Base-by-base conservation (phyloP, 2,329 filamentous ascomycete genomes). In the Chalaropsis thielavioides region DNA sequence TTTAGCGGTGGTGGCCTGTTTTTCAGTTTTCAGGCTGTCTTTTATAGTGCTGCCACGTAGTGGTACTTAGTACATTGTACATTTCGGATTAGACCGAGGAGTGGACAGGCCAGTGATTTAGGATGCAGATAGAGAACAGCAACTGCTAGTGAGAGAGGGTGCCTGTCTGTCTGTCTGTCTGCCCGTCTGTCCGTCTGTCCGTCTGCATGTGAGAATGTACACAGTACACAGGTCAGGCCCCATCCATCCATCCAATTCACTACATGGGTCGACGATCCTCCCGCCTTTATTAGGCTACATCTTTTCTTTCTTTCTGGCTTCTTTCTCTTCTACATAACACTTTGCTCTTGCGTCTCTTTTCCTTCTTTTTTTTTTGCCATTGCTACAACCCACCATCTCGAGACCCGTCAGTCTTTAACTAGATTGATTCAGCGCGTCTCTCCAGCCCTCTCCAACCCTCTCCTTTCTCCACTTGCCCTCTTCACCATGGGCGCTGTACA, bases 261-360 rank as follows among this genome's bases (percentile, higher is more conserved):
- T 61, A 64, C 24, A 60, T 31, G 43, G 41, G n/a, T 31, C 2
- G 8, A 54, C 59, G 31, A 65, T 60, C 49, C 61, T 66, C 58
- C 22, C 60, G 22, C 59, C n/a, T 43, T 62, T 62, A 49, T 40
- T 24, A 41, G 64, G 49, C 49, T 59, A 49, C 49, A 59, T 62
- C 46, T 62, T 66, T 63, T 61, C 61, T 59, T 62, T 63, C 54
- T 13, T n/a, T 27, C 24, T n/a, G 8, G 13, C 43, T 17, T 59
- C 2, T 62, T 51, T 6, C 46, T 46, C 27, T 49, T 62, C 11
- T 31, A 27, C 27, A 17, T 15, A 58, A 38, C 54, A n/a, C 38
- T 27, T 51, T 51, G 46, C 46, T 15, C 46, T 15, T 24, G 46
- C 19, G 46, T 35, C 2, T 38, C 44, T 27, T 38, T 13, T 62